Base-by-base conservation (phyloP, 371 early-diverging fungal species). In the Mucor piriformis region DNA sequence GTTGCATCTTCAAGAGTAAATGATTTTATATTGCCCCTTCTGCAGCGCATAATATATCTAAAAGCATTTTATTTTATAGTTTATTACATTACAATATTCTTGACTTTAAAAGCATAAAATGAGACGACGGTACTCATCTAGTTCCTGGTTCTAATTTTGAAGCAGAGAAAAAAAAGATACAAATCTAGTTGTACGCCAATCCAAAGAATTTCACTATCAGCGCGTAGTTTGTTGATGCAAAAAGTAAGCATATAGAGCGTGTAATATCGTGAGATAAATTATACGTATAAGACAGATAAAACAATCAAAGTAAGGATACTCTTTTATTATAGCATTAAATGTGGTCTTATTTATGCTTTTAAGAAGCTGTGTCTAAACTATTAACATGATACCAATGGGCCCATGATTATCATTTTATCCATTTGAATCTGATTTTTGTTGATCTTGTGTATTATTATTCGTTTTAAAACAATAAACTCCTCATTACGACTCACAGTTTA, bases 1-100 rank as follows among this genome's bases (percentile, higher is more conserved):
- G 20, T 7, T 57, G 7, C 49, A 49, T 57, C 21, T 57, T 6
- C 58, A 57, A 50, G 58, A 50, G 58, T 50, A 50, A 50, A 2
- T 57, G n/a, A 40, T 50, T 38, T 21, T 57, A 50, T 37, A 50
- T n/a, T n/a, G n/a, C n/a, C n/a, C 18, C 20, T 18, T 49, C 13
- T 38, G 38, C 23, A 37, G 25, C 38, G 8, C 16, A 29, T 10
- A 27, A 18, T 54, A 44, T 44, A 44, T 20, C 20, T 29, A 43
- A 34, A 34, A 4, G n/a, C n/a, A n/a, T n/a, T 13, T 34, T 13
- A 11, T 34, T 34, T 34, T 21, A 27, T 35, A 56, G 57, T 56
- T 37, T 56, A 3, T 24, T 56, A 11, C 48, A 47, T 35, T 56
- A 56, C 18, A 18, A 35, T 3, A 56, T 56, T 16, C 11, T 47